Evolutionary conservation across 495 filamentous ascomycete genomes (phyloP), one percentile per base, ranked within the genome.

Genomic region (Trichoderma orchidacearum): DNA sequence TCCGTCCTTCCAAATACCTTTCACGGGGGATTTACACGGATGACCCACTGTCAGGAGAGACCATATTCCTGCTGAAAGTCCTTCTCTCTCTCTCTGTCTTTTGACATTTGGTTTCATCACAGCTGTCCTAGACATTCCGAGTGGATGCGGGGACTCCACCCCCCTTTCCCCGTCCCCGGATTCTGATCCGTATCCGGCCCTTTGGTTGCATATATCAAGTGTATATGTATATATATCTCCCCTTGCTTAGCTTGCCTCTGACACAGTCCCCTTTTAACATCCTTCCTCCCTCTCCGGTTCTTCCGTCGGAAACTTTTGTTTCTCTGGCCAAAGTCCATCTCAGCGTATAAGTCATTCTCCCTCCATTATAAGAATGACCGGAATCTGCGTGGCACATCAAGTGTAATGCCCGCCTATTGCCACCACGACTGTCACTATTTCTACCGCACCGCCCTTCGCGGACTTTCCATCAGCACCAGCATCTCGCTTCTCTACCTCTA

Each of bases 351-450:
- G 5, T 48, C 41, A 25, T 27, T 48, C 8, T 18, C 41, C 41
- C 21, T 48, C 41, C n/a, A n/a, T n/a, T n/a, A 48, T 48, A 23
- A 48, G 21, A 23, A 4, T 27, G 18, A 23, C 8, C 41, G 9
- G 23, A 18, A 48, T 27, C n/a, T 48, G 41, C 62, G 36, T 45
- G 48, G 52, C 32, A 58, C 30, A 54, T 66, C 66, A 55, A 72
- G 69, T 74, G 72, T 70, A 67, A 93, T 92, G 87, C 87, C 87
- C 73, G 71, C 78, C 59, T 93, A 90, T 68, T 94, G 74, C 69
- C 75, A 86, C 51, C 86, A 93, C 77, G 86, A 94, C 68, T 94
- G 87, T 66, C 89, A 93, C 67, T 93, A 92, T 70, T 94, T 94
- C 77, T 90, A 87, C 76, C 86, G 86, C 76, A 91, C 82, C 64